Conservation (phyloP, 495 filamentous ascomycete species). For the Hyaloscypha hepaticicola region DNA sequence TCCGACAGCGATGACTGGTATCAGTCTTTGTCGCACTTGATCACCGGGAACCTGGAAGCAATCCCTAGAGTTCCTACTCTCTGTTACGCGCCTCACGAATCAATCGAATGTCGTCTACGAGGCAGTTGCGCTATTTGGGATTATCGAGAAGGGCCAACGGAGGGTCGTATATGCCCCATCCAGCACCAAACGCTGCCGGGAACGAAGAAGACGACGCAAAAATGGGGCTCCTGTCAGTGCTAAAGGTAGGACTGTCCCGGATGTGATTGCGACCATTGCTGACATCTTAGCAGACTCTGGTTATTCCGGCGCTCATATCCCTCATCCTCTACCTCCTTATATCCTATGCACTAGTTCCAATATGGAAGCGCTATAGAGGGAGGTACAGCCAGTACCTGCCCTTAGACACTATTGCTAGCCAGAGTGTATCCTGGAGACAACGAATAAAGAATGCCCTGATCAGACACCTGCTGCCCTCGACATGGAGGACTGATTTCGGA, state of each 20-base stretch:
- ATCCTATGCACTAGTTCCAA: conserved; percentile 68
- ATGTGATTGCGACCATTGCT: not conserved
- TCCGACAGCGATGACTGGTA: not conserved
- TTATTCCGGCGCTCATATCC: conserved; percentile 77
- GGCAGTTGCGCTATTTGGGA: conserved; percentile 6
- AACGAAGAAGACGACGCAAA: conserved; percentile 18
- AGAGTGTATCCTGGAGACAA: conserved; percentile 61
- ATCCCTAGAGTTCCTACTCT: not conserved
- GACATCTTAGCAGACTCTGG: conserved; percentile 60
- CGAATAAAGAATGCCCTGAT: conserved; percentile 56
- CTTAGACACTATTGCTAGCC: conserved; percentile 59
- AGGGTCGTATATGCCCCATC: conserved; percentile 28
- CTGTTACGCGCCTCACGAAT: not conserved
- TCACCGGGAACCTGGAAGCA: not conserved
- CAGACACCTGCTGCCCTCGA: conserved; percentile 53
- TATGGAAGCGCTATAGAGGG: conserved; percentile 71
- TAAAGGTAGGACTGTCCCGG: conserved; percentile 25
- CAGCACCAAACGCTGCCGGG: conserved; percentile 24
- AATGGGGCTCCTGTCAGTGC: conserved; percentile 25
- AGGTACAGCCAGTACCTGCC: conserved; percentile 74
- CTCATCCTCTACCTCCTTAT: conserved; percentile 70
- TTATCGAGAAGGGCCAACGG: conserved; percentile 6
- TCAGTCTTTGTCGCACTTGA: not conserved
- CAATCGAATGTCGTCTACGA: not conserved
- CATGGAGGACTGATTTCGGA: conserved; percentile 47